phyloP scores from a whole-genome alignment of 176 grass and related monocot species.

The Bothriochloa decipiens region DNA sequence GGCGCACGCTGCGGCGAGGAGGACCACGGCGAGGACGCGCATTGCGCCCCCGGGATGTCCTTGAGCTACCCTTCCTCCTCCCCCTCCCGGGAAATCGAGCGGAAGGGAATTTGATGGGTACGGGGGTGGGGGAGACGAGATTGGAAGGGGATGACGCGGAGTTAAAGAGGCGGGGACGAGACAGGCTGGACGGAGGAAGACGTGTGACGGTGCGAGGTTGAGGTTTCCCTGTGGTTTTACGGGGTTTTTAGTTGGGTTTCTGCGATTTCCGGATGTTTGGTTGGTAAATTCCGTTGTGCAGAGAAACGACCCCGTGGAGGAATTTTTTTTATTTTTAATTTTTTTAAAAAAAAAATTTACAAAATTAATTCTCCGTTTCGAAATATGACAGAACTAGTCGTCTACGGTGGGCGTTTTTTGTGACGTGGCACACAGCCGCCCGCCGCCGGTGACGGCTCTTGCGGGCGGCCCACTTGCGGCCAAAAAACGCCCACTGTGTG shows the following conservation, averaged over 20 bases:
- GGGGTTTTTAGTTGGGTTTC: slow-evolving; percentile 37
- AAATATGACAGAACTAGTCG: too few species aligned
- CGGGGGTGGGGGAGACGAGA: slow-evolving; percentile 15
- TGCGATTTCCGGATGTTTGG: slow-evolving; percentile 26
- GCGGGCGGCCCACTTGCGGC: too few species aligned
- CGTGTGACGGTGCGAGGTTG: slow-evolving; percentile 40
- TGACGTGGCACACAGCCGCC: too few species aligned
- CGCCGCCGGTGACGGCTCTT: too few species aligned
- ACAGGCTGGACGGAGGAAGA: slow-evolving; percentile 70
- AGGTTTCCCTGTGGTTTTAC: slow-evolving; percentile 42
- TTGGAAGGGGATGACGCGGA: slow-evolving; percentile 36
- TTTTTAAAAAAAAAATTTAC: too few species aligned
- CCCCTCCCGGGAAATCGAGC: slow-evolving; percentile 7
- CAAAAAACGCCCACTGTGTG: too few species aligned
- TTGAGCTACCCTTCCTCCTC: neutral
- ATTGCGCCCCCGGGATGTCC: slow-evolving; percentile 37
- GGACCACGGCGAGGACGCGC: slow-evolving; percentile 44
- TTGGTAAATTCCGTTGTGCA: neutral
- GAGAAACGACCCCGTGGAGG: neutral
- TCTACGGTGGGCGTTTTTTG: too few species aligned
- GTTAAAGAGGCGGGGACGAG: slow-evolving; percentile 42
- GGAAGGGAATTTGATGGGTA: slow-evolving; percentile 28
- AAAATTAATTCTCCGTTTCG: too few species aligned
- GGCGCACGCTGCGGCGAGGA: slow-evolving; percentile 16
- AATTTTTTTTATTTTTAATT: too few species aligned